Evolutionary conservation across 768 basidiomycete genomes (phyloP).

Genomic region (Lactarius psammicola): DNA sequence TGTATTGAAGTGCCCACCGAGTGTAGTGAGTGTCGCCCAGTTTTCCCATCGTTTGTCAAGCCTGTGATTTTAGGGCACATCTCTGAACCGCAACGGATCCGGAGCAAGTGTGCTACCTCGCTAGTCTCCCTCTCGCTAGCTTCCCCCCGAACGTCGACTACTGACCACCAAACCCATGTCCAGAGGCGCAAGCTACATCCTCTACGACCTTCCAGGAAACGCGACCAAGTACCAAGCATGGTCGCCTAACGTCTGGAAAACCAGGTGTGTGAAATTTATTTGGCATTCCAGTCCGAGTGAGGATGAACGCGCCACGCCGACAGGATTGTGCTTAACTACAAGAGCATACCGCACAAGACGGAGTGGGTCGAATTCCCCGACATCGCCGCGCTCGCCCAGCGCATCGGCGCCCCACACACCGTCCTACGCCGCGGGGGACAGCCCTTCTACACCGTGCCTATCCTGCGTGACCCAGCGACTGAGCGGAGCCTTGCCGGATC

Average conservation of each 20-base stretch:
- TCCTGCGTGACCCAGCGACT: slow-evolving; percentile 46
- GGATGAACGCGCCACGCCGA: not conserved
- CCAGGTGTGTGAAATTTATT: slow-evolving; percentile 30
- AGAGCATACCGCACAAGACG: slow-evolving; percentile 45
- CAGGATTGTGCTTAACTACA: slow-evolving; percentile 43
- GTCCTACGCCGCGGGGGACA: slow-evolving; percentile 35
- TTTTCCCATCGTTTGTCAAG: too few relatives aligned
- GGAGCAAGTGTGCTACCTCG: too few relatives aligned
- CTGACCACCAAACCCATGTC: not conserved
- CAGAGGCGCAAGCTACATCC: slow-evolving; percentile 4
- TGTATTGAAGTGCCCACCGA: too few relatives aligned
- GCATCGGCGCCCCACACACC: slow-evolving; percentile 41
- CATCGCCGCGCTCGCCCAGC: slow-evolving; percentile 39
- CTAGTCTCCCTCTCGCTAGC: too few relatives aligned
- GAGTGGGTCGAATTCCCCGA: slow-evolving; percentile 54
- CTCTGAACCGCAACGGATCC: not conserved
- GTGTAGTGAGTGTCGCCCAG: too few relatives aligned
- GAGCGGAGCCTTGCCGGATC: slow-evolving; percentile 41
- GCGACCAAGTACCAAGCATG: slow-evolving; percentile 28
- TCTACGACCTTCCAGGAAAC: slow-evolving; percentile 26
- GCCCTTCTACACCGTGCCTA: slow-evolving; percentile 45
- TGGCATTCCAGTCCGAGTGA: not conserved
- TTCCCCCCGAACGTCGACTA: slow-evolving; percentile 3
- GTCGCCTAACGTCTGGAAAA: slow-evolving; percentile 37
- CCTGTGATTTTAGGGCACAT: not conserved